Percentiles rank a stretch among this genome's conserved stretches.
phyloP scores from a whole-genome alignment of 805 yeast species.

The Teunomyces atbi region DNA sequence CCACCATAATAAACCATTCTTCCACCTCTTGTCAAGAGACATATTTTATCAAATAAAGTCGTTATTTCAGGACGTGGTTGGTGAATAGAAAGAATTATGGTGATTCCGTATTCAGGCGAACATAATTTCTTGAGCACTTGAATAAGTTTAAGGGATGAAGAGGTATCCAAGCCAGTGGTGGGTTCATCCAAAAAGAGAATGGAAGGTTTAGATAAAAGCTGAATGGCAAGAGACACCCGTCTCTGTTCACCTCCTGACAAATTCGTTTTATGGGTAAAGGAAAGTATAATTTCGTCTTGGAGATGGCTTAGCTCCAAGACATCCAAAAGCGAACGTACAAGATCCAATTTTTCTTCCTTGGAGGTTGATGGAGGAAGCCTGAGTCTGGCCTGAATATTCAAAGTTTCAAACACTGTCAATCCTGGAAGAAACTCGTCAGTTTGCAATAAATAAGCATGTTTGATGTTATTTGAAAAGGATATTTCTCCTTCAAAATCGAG shows the following conservation, averaged over 20 bases:
- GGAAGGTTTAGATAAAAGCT: slow-evolving; percentile 21
- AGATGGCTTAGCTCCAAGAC: slow-evolving; percentile 19
- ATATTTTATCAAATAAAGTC: slow-evolving; percentile 21
- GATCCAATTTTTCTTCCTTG: slow-evolving; percentile 10
- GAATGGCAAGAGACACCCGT: slow-evolving; percentile 23
- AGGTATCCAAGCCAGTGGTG: slow-evolving; percentile 27
- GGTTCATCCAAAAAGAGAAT: slow-evolving; percentile 26
- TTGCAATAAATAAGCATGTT: slow-evolving; percentile 24
- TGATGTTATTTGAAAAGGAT: slow-evolving; percentile 14
- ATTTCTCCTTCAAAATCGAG: slow-evolving; percentile 20
- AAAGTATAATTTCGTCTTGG: slow-evolving; percentile 14
- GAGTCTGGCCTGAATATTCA: slow-evolving; percentile 22
- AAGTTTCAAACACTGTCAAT: slow-evolving; percentile 20
- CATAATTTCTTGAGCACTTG: slow-evolving; percentile 19
- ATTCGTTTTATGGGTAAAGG: slow-evolving; percentile 18
- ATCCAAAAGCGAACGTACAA: slow-evolving; percentile 16
- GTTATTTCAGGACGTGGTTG: slow-evolving; percentile 26
- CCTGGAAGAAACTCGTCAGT: slow-evolving; percentile 25
- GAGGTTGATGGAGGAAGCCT: slow-evolving; percentile 16
- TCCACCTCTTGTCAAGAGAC: slow-evolving; percentile 25
- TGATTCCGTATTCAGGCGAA: slow-evolving; percentile 22
- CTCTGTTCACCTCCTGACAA: slow-evolving; percentile 29
- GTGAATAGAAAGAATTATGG: slow-evolving; percentile 23
- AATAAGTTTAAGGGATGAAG: slow-evolving; percentile 22
- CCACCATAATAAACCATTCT: slow-evolving; percentile 22